These are phyloP conservation scores for Cadophora gregata DNA, from an alignment of 2,329 filamentous ascomycete species.

Conservation along the genomic window DNA sequence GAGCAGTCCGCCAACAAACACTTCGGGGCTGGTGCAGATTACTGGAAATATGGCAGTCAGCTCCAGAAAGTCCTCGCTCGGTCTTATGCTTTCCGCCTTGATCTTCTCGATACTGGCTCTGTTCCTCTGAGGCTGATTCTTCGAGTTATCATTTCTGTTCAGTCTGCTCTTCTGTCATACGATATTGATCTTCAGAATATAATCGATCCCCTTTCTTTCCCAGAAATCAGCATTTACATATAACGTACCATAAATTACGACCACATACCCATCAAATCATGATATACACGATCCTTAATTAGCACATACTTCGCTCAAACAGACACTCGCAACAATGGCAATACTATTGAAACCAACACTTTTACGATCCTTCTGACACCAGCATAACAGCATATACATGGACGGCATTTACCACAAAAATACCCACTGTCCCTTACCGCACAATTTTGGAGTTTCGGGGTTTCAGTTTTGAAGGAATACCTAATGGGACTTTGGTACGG, in stretches of 20 bases:
- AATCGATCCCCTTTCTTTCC: neutral
- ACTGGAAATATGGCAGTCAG: slow-evolving; percentile 12
- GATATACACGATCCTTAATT: slow-evolving; percentile 19
- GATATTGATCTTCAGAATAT: neutral
- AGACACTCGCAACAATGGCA: neutral
- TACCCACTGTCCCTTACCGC: slow-evolving; percentile 17
- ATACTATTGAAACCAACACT: no score
- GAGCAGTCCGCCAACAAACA: neutral
- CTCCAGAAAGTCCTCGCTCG: neutral
- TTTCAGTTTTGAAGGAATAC: neutral
- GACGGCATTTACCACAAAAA: neutral
- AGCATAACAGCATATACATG: neutral
- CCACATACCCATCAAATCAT: slow-evolving; percentile 7
- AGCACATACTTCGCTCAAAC: neutral
- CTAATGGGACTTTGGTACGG: neutral
- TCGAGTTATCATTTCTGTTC: no score
- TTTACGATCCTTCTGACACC: neutral
- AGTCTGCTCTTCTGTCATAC: neutral
- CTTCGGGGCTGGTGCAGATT: slow-evolving; percentile 12
- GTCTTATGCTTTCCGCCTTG: neutral
- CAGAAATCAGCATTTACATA: neutral
- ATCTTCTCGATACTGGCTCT: slow-evolving; percentile 14
- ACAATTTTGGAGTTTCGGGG: no score
- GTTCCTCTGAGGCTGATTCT: slow-evolving; percentile 3
- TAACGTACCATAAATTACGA: slow-evolving; percentile 16